These are phyloP conservation scores for Albophoma yamanashiensis DNA, from an alignment of 2,329 filamentous ascomycete species.

Conservation along the genomic window DNA sequence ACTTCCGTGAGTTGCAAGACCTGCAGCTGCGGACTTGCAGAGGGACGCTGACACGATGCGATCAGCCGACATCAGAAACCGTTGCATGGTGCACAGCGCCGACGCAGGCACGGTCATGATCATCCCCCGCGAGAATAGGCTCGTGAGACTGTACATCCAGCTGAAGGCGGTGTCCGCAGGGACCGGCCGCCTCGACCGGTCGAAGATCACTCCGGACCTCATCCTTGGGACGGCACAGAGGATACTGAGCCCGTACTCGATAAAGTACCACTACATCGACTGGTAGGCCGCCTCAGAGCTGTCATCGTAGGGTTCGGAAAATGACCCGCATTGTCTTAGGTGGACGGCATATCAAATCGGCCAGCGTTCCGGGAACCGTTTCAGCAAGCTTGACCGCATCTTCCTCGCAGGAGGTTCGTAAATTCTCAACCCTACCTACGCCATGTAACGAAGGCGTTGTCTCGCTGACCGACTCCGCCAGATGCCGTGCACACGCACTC, in stretches of 20 bases:
- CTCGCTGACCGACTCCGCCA: slow-evolving; percentile 3
- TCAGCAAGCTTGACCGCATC: slow-evolving; percentile 44
- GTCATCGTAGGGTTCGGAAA: not conserved
- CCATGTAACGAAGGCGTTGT: slow-evolving; percentile 25
- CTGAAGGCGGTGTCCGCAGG: slow-evolving; percentile 36
- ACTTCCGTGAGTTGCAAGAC: slow-evolving; percentile 34
- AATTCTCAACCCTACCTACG: not conserved
- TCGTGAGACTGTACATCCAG: slow-evolving; percentile 57
- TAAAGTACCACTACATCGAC: slow-evolving; percentile 53
- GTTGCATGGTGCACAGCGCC: slow-evolving; percentile 47
- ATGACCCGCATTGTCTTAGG: not conserved
- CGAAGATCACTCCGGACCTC: slow-evolving; percentile 50
- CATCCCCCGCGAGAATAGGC: slow-evolving; percentile 51
- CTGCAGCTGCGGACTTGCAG: not conserved
- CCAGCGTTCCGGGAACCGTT: slow-evolving; percentile 49
- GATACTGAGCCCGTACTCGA: slow-evolving; percentile 56
- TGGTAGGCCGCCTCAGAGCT: slow-evolving; percentile 34
- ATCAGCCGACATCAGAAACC: slow-evolving; percentile 40
- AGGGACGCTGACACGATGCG: not conserved
- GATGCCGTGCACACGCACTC: slow-evolving; percentile 45
- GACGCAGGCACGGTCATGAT: slow-evolving; percentile 50
- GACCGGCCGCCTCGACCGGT: slow-evolving; percentile 41
- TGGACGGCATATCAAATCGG: slow-evolving; percentile 46
- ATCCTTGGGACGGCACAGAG: slow-evolving; percentile 53
- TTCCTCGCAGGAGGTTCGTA: slow-evolving; percentile 59